A percentile compares a stretch with the other conserved stretches of the same genome.
These are phyloP conservation scores for Colletotrichum tamarilloi DNA, from an alignment of 2,329 filamentous ascomycete species.

Conservation along the genomic window DNA sequence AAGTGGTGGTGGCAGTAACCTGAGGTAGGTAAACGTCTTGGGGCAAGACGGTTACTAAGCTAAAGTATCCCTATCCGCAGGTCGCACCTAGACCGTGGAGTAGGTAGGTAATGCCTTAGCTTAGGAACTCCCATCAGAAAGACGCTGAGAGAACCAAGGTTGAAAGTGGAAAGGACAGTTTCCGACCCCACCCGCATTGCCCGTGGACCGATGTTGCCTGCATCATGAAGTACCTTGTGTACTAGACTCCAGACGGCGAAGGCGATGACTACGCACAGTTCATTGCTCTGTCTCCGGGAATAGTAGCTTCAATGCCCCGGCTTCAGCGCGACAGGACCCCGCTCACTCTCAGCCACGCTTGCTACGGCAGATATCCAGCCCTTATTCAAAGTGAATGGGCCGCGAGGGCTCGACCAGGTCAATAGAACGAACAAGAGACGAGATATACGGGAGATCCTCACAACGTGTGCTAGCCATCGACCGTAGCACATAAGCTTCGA, in stretches of 20 bases:
- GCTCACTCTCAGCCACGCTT: neutral
- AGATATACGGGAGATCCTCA: neutral
- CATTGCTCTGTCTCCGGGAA: neutral
- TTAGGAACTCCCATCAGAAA: neutral
- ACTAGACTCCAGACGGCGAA: neutral
- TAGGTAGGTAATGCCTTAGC: too few species aligned
- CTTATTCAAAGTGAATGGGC: neutral
- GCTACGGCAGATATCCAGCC: neutral
- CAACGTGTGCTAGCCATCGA: slow-evolving; percentile 10
- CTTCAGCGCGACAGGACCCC: neutral
- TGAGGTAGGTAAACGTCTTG: neutral
- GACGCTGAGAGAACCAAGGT: too few species aligned
- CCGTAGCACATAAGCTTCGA: neutral
- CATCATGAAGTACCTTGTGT: neutral
- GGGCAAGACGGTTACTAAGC: neutral
- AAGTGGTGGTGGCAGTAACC: neutral
- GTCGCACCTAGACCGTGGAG: neutral
- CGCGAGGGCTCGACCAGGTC: neutral
- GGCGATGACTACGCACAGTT: neutral
- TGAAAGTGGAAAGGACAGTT: too few species aligned
- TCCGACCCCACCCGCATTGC: neutral
- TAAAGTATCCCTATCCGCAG: too few species aligned
- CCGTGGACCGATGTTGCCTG: neutral
- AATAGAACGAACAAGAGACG: neutral
- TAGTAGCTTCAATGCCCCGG: neutral